Percentiles rank a stretch among this genome's conserved stretches.
Evolutionary conservation across 805 yeast species (phyloP).

Genomic region (Kodamaea neixiangensis): DNA sequence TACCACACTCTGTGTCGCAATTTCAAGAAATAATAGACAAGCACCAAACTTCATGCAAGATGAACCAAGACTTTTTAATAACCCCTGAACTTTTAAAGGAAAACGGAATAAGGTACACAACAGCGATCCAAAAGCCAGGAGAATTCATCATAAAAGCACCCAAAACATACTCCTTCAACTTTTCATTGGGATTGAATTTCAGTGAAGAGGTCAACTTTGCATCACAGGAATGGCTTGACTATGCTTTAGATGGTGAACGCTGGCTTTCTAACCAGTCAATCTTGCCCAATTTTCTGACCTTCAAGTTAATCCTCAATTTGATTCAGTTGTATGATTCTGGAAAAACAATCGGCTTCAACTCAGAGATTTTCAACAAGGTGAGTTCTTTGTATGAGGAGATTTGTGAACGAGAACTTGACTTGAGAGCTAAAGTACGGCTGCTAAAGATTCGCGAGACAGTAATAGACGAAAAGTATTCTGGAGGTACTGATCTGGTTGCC

Average conservation of each 20-base stretch:
- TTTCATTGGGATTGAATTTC: constrained; percentile 58
- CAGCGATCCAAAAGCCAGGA: constrained; percentile 60
- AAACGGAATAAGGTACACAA: constrained; percentile 49
- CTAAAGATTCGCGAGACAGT: constrained; percentile 31
- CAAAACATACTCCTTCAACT: constrained; percentile 47
- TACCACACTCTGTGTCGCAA: constrained; percentile 26
- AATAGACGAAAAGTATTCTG: constrained; percentile 31
- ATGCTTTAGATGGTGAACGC: constrained; percentile 48
- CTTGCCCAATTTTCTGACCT: constrained; percentile 54
- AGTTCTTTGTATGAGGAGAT: constrained; percentile 33
- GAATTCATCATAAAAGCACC: constrained; percentile 63
- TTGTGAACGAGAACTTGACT: constrained; percentile 44
- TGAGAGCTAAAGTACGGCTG: constrained; percentile 40
- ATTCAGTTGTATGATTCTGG: constrained; percentile 43
- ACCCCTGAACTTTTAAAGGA: constrained; percentile 51
- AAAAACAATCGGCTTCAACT: constrained; percentile 31
- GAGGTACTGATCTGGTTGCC: constrained; percentile 45
- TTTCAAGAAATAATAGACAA: constrained; percentile 20
- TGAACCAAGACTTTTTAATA: constrained; percentile 48
- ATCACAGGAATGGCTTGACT: constrained; percentile 54
- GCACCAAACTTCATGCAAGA: constrained; percentile 11
- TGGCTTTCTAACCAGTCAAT: constrained; percentile 53
- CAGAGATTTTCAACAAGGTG: constrained; percentile 34
- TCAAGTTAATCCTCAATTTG: constrained; percentile 49
- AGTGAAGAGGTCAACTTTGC: constrained; percentile 62